These are phyloP conservation scores for Potentilla sterilis DNA, from an alignment of 306 rosid species.

Conservation along the genomic window DNA sequence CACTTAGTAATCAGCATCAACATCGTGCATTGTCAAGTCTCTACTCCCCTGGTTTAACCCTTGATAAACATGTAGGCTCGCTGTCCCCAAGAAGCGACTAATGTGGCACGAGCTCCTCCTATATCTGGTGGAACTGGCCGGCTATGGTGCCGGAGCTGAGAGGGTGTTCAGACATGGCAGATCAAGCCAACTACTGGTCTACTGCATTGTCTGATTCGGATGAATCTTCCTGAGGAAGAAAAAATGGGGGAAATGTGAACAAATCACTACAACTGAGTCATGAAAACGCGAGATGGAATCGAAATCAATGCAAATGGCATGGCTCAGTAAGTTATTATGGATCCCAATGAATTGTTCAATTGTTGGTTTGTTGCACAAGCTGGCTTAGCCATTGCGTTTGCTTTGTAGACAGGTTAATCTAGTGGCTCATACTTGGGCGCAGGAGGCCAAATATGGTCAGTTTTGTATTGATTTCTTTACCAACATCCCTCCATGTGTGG, in stretches of 20 bases:
- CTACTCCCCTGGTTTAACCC: not conserved
- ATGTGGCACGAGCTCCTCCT: not conserved
- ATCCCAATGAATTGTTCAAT: not conserved
- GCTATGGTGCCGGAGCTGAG: not conserved
- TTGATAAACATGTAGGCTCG: not conserved
- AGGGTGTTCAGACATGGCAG: not conserved
- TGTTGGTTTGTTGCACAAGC: too few species aligned
- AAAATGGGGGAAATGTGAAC: not conserved
- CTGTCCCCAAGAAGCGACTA: too few species aligned
- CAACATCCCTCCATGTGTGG: too few species aligned
- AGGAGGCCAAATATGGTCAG: too few species aligned
- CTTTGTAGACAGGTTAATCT: too few species aligned
- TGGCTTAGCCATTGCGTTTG: too few species aligned
- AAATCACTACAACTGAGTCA: not conserved
- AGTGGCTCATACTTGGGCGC: too few species aligned
- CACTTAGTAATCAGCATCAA: too few species aligned
- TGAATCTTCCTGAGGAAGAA: not conserved
- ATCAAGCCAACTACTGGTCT: not conserved
- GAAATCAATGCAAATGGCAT: not conserved
- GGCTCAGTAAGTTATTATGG: not conserved
- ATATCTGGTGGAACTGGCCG: not conserved
- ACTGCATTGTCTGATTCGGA: not conserved
- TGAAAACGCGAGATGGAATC: not conserved
- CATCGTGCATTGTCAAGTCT: not conserved
- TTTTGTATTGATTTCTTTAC: too few species aligned